These are phyloP conservation scores for Erythrobasidium hasegawianum DNA, from an alignment of 1,284 basidiomycete species.

Conservation along the genomic window DNA sequence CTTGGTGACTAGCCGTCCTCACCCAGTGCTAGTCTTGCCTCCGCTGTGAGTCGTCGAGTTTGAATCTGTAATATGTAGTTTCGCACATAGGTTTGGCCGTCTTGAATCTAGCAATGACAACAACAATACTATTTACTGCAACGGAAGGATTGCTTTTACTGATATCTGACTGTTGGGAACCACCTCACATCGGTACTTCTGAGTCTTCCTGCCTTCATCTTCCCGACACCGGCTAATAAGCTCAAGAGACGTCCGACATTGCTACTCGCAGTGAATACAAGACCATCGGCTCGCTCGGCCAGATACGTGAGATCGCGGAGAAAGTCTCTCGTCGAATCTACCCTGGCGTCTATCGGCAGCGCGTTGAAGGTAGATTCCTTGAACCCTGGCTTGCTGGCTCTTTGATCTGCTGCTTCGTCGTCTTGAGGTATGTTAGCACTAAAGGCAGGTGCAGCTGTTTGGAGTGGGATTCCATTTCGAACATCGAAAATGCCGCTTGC, in stretches of 20 bases:
- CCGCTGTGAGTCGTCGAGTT: neutral
- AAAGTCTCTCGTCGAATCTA: constrained; percentile 35
- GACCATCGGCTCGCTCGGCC: constrained; percentile 35
- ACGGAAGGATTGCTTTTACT: neutral
- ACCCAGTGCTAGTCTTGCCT: too few relatives aligned
- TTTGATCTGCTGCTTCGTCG: neutral
- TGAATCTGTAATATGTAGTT: neutral
- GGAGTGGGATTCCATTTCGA: neutral
- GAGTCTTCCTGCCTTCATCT: constrained; percentile 14
- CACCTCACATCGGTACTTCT: constrained; percentile 42
- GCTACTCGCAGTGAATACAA: constrained; percentile 41
- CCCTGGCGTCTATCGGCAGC: constrained; percentile 30
- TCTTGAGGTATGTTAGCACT: neutral
- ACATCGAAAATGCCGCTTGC: constrained; percentile 15
- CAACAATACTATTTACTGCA: too few relatives aligned
- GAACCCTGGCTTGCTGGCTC: constrained; percentile 6
- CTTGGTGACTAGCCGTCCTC: too few relatives aligned
- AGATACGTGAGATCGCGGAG: constrained; percentile 43
- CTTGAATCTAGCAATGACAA: too few relatives aligned
- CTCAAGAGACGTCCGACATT: constrained; percentile 43
- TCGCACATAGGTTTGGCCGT: too few relatives aligned
- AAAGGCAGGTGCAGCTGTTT: neutral
- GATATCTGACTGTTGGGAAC: constrained; percentile 28
- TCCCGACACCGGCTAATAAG: constrained; percentile 34
- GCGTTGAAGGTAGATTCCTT: constrained; percentile 42